A percentile compares a stretch with the other conserved stretches of the same genome.
phyloP scores from a whole-genome alignment of 768 basidiomycete species.

The Epithele typhae region DNA sequence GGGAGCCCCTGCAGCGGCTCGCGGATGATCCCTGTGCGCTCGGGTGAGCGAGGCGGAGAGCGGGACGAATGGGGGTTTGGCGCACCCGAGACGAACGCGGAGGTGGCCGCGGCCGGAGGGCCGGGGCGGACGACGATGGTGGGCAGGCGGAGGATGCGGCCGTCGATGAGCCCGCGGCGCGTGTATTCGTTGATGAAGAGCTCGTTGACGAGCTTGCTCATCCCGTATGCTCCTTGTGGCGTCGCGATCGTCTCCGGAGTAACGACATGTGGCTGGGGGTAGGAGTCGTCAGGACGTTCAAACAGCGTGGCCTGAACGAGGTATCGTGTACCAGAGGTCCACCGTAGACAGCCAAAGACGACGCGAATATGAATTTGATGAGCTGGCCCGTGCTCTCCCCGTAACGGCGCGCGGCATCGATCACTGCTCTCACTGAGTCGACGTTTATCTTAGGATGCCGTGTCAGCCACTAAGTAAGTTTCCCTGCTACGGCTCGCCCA shows the following conservation, averaged over 20 bases:
- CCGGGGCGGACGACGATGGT: conserved; percentile 57
- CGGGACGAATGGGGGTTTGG: not conserved
- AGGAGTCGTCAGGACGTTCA: not conserved
- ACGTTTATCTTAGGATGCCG: conserved; percentile 41
- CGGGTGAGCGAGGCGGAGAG: not conserved
- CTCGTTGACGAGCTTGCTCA: conserved; percentile 51
- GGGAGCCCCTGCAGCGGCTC: conserved; percentile 51
- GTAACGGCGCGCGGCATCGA: conserved; percentile 34
- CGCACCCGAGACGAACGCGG: conserved; percentile 52
- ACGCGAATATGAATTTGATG: conserved; percentile 56
- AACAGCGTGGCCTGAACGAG: not conserved
- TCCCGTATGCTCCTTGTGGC: conserved; percentile 55
- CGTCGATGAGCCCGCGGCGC: conserved; percentile 53
- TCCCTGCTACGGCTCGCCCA: too few relatives aligned
- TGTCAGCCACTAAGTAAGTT: too few relatives aligned
- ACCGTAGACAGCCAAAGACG: conserved; percentile 57
- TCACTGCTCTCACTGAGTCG: conserved; percentile 46
- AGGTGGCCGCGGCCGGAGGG: conserved; percentile 49
- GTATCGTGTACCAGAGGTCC: conserved; percentile 38
- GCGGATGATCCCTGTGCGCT: conserved; percentile 41
- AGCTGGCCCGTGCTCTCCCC: conserved; percentile 15
- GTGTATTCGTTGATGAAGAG: conserved; percentile 57
- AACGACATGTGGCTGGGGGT: conserved; percentile 37
- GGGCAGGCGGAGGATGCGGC: conserved; percentile 55
- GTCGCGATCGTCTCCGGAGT: conserved; percentile 45